These are phyloP conservation scores for Pichia heedii DNA, from an alignment of 805 yeast species.

Conservation along the genomic window DNA sequence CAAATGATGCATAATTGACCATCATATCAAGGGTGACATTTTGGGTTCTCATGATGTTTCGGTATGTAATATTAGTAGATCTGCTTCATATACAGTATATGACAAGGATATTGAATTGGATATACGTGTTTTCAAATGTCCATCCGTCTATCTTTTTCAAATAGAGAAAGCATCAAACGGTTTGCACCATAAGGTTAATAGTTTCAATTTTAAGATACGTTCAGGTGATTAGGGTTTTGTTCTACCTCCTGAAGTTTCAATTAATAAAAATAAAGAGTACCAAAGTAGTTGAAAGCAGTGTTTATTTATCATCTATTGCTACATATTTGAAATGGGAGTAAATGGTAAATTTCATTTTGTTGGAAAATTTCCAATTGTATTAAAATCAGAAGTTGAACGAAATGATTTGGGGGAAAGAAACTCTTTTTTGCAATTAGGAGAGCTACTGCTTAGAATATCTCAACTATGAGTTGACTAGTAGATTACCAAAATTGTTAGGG, in stretches of 20 bases:
- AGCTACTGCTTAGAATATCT: conserved; percentile 70
- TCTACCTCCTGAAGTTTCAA: conserved; percentile 95
- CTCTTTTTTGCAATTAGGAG: conserved; percentile 89
- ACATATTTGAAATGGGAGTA: conserved; percentile 51
- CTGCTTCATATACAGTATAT: conserved; percentile 86
- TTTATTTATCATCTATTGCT: conserved; percentile 59
- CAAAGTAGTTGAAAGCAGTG: conserved; percentile 60
- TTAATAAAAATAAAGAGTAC: conserved; percentile 83
- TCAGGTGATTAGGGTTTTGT: conserved; percentile 98
- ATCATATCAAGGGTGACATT: conserved; percentile 98
- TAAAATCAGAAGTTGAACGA: conserved; percentile 94
- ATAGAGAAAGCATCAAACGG: conserved; percentile 98
- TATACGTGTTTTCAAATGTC: conserved; percentile 98
- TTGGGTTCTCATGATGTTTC: conserved; percentile 97
- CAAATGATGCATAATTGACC: conserved; percentile 47
- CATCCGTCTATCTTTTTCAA: conserved; percentile 84
- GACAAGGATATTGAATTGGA: conserved; percentile 69
- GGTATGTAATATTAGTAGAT: conserved; percentile 96
- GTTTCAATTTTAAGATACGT: conserved; percentile 99
- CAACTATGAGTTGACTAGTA: conserved; percentile 54
- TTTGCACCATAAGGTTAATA: conserved; percentile 99
- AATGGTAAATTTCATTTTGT: conserved; percentile 87
- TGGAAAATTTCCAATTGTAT: conserved; percentile 97
- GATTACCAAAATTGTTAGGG: conserved; percentile 74
- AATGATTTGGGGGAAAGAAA: conserved; percentile 74